phyloP scores from a whole-genome alignment of 768 basidiomycete genomes.

The Calocybe gangraenosa region DNA sequence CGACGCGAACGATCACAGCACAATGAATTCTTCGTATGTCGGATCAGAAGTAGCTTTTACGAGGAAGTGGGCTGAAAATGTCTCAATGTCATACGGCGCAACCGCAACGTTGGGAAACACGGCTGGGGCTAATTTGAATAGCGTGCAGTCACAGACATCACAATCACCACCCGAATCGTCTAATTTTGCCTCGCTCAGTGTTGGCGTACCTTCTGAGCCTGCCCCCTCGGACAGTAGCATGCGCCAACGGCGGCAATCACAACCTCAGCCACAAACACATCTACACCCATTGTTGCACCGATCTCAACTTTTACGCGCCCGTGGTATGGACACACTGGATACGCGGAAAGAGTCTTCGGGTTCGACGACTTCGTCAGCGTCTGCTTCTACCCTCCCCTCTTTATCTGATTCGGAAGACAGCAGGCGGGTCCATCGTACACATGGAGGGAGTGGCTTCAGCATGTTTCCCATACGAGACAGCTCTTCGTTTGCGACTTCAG shows the following conservation, averaged over 20 bases:
- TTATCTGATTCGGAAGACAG: constrained; percentile 14
- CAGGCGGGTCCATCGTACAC: background rate
- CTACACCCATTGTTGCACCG: no score
- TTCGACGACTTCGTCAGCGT: constrained; percentile 2
- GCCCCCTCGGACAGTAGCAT: no score
- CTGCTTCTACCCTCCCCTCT: constrained; percentile 10
- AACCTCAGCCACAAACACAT: no score
- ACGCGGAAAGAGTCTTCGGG: background rate
- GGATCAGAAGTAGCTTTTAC: constrained; percentile 22
- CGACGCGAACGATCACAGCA: constrained; percentile 13
- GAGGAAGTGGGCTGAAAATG: constrained; percentile 43
- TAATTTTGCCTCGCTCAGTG: no score
- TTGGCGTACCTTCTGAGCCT: no score
- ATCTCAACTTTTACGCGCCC: no score
- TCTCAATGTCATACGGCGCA: constrained; percentile 26
- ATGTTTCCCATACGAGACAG: background rate
- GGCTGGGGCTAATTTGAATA: background rate
- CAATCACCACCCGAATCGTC: background rate
- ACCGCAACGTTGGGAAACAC: background rate
- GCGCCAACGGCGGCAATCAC: no score
- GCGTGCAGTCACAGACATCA: background rate
- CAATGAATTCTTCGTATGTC: background rate
- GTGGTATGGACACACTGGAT: no score
- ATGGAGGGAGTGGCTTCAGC: background rate
- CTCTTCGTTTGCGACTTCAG: constrained; percentile 12